These are phyloP conservation scores for Pleurotus djamor DNA, from an alignment of 768 basidiomycete species.

Conservation along the genomic window DNA sequence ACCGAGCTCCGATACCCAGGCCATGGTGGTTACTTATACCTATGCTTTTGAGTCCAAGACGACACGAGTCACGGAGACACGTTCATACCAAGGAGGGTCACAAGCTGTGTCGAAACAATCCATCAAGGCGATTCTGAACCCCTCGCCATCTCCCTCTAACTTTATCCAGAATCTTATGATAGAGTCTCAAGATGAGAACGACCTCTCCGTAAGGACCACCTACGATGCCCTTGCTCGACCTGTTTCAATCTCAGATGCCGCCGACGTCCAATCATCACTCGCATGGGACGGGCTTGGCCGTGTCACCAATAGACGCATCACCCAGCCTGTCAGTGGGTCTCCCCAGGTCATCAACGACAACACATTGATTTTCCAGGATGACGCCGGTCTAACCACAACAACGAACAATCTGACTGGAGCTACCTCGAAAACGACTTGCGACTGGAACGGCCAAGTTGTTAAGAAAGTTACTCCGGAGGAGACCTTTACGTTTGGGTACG, in stretches of 20 bases:
- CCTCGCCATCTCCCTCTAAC: not conserved
- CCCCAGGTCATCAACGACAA: not conserved
- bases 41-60: not conserved
- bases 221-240: not conserved
- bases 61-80: not conserved
- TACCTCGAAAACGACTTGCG: not conserved
- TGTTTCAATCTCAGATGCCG: not conserved
- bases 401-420: not conserved
- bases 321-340: not conserved
- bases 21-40: not conserved
- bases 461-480: not conserved
- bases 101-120: not conserved
- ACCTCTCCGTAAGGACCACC: not conserved
- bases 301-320: not conserved
- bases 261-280: not conserved
- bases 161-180: not conserved
- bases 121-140: not conserved
- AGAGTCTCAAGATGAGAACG: not conserved
- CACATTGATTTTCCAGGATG: not conserved
- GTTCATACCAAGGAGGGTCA: not conserved
- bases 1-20: not conserved
- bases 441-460: not conserved
- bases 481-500: not conserved
- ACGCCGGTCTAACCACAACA: no score
- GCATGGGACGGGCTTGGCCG: not conserved